Percentiles rank a stretch among this genome's conserved stretches.
These are phyloP conservation scores for Septoria petroselini DNA, from an alignment of 2,329 filamentous ascomycete species.

Conservation along the genomic window DNA sequence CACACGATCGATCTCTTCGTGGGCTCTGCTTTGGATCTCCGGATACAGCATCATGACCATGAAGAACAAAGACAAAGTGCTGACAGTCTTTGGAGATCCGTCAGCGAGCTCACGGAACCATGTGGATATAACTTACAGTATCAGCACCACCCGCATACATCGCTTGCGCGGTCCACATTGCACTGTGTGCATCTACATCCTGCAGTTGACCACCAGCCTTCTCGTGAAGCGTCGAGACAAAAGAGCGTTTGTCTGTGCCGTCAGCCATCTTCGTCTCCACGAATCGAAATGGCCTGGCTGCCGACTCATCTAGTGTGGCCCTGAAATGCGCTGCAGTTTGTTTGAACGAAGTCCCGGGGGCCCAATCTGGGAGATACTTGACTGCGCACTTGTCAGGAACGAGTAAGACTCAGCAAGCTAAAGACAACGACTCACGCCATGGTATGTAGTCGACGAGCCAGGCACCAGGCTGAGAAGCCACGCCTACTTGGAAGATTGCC, in stretches of 20 bases:
- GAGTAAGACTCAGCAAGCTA: background rate
- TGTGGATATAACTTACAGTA: slow-evolving; percentile 29
- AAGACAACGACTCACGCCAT: slow-evolving; percentile 24
- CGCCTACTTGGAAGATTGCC: slow-evolving; percentile 43
- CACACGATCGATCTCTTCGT: slow-evolving; percentile 35
- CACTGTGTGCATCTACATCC: slow-evolving; percentile 36
- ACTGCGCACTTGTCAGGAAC: slow-evolving; percentile 20
- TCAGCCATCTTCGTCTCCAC: slow-evolving; percentile 39
- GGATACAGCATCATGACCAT: slow-evolving; percentile 34
- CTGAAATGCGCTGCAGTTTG: slow-evolving; percentile 41
- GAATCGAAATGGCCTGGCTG: slow-evolving; percentile 45
- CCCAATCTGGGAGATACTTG: slow-evolving; percentile 46
- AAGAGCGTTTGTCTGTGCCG: slow-evolving; percentile 40
- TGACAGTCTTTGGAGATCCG: slow-evolving; percentile 3
- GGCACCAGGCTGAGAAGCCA: slow-evolving; percentile 43
- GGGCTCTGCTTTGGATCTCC: slow-evolving; percentile 34
- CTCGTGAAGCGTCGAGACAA: slow-evolving; percentile 43
- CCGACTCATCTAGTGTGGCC: slow-evolving; percentile 33
- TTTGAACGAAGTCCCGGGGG: slow-evolving; percentile 49
- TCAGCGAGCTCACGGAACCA: slow-evolving; percentile 1
- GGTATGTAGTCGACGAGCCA: slow-evolving; percentile 51
- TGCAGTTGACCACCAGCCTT: slow-evolving; percentile 24
- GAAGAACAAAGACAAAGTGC: slow-evolving; percentile 37
- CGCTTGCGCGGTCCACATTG: slow-evolving; percentile 45
- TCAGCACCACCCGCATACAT: slow-evolving; percentile 46